Evolutionary conservation across 2,329 filamentous ascomycete genomes (phyloP).

Genomic region (Pseudocercospora vitis): DNA sequence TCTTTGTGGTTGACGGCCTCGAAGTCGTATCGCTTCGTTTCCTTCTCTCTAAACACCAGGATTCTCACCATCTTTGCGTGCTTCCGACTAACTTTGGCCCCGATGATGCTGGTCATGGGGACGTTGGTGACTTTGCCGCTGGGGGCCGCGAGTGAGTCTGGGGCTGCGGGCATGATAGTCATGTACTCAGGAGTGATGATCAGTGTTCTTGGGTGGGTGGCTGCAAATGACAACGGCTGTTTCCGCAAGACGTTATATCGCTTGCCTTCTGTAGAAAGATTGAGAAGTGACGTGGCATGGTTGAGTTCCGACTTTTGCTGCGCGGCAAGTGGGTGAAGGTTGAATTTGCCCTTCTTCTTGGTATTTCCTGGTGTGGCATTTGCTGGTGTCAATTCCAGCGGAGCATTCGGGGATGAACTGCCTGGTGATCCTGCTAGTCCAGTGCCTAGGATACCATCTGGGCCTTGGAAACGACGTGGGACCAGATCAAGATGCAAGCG

Average conservation of each 20-base stretch:
- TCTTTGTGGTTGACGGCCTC: conserved; percentile 71
- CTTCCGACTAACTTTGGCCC: conserved; percentile 76
- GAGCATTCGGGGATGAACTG: conserved; percentile 67
- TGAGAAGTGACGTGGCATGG: conserved; percentile 38
- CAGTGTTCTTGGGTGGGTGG: conserved; percentile 71
- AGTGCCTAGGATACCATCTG: conserved; percentile 61
- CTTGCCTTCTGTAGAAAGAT: conserved; percentile 52
- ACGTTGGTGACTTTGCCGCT: conserved; percentile 73
- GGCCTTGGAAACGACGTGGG: conserved; percentile 62
- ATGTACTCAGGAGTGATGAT: conserved; percentile 84
- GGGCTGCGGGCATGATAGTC: conserved; percentile 69
- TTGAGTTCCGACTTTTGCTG: conserved; percentile 35
- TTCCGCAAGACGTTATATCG: conserved; percentile 80
- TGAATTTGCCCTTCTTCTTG: conserved; percentile 36
- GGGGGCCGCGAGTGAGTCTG: conserved; percentile 30
- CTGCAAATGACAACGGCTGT: conserved; percentile 77
- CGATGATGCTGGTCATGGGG: conserved; percentile 78
- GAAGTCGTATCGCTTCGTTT: conserved; percentile 82
- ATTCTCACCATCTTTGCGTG: conserved; percentile 81
- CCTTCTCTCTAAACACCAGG: conserved; percentile 69
- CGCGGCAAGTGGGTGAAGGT: conserved; percentile 63
- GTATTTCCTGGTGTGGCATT: conserved; percentile 33
- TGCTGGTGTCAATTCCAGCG: conserved; percentile 54
- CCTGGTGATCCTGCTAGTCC: conserved; percentile 69
- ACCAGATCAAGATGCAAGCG: conserved; percentile 73